Base-by-base conservation (phyloP, 139 green algal genomes). In the Tetradesmus obliquus region DNA sequence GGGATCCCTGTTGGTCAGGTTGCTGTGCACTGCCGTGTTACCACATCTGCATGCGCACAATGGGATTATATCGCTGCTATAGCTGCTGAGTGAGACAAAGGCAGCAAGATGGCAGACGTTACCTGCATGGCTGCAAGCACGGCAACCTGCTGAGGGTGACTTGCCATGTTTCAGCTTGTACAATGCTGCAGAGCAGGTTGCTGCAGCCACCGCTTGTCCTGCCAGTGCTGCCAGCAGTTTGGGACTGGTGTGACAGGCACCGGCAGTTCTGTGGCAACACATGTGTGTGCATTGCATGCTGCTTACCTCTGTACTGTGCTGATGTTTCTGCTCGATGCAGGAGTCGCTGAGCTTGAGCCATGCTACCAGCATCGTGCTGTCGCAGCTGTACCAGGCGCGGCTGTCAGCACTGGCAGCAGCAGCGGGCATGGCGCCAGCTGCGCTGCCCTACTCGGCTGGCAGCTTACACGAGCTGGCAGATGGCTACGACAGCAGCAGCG, bases 341-440 rank as follows among this genome's bases (percentile, higher is more conserved):
- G 94, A 97, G 86, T 95, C 92, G 2, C 85, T 97, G 55, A 94
- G 89, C 19, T 62, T 97, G 2, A 93, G 89, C 54, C 95, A 97
- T 60, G 95, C 95, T 13, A 94, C 96, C 22, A 96, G 87, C 74
- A 93, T 97, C n/a, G 94, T 93, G 58, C 87, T 97, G 58, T 92
- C 91, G 6, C 53, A 62, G 3, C 66, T 97, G 7, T 97, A 94
- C 87, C 90, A 96, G 87, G 58, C 72, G 15, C 88, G 95, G 19
- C 88, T 94, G 87, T 71, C 85, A 8, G 62, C 62, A 62, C 2
- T 89, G 45, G 85, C 86, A 22, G 85, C 85, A 62, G 45, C 66
- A 60, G 17, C 45, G 71, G 86, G 66, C 60, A 45, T 84, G 53
- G 5, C 60, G 32, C 17, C 32, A 7, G 45, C 60, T 17, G 4